Percentiles rank a stretch among this genome's conserved stretches.
These are phyloP conservation scores for Aspergillus mulundensis DNA, from an alignment of 495 filamentous ascomycete genomes.

Conservation along the genomic window DNA sequence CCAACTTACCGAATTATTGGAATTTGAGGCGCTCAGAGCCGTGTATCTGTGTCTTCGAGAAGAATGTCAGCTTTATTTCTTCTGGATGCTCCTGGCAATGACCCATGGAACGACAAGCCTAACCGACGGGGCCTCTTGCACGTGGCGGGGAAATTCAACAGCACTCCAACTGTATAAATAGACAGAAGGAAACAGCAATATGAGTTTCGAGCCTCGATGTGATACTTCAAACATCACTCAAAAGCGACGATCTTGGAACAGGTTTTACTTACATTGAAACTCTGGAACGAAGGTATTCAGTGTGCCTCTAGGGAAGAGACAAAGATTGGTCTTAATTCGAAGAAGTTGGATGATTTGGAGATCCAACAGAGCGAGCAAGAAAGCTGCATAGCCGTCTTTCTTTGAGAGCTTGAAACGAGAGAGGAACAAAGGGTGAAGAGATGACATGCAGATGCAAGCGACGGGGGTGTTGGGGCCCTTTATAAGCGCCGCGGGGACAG, in stretches of 20 bases:
- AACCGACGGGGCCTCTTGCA: neutral
- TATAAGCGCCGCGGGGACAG: constrained; percentile 31
- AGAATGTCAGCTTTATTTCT: neutral
- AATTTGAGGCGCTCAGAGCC: neutral
- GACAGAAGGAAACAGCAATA: neutral
- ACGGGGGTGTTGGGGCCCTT: constrained; percentile 32
- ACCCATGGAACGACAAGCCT: neutral
- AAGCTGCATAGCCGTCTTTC: constrained; percentile 3
- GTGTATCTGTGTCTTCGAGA: neutral
- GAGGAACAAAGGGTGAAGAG: constrained; percentile 25
- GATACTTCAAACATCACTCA: neutral
- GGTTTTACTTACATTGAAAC: constrained; percentile 1
- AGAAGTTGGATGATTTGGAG: neutral
- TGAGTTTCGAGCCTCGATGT: neutral
- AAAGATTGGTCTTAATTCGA: neutral
- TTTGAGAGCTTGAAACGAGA: constrained; percentile 3
- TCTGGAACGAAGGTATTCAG: neutral
- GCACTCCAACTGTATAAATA: neutral
- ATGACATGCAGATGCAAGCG: constrained; percentile 26
- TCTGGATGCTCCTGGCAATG: neutral
- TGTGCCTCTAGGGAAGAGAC: neutral
- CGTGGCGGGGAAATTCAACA: neutral
- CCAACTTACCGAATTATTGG: neutral
- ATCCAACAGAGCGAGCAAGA: neutral
- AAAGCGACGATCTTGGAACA: too few relatives aligned